Conservation (phyloP, 1,284 basidiomycete species). For the Melampsora larici-populina region DNA sequence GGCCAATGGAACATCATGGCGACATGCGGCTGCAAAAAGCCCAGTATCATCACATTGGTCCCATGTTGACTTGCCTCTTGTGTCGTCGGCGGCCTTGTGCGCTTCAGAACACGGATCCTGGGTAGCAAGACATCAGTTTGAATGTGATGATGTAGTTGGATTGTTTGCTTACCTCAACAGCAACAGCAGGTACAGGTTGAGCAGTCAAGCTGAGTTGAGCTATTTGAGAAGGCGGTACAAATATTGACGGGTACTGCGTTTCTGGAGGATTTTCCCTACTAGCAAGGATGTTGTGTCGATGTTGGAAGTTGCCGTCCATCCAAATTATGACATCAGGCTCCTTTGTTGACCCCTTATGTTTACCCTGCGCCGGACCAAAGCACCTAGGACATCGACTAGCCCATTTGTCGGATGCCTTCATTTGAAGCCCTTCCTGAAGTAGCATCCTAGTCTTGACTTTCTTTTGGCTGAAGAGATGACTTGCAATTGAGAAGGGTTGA, state of each 20-base stretch:
- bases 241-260: background rate
- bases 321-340: background rate
- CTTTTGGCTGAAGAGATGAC: background rate
- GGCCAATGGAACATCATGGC: constrained; percentile 7
- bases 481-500: background rate
- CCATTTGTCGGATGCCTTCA: background rate
- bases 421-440: background rate
- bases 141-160: background rate
- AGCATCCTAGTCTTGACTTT: background rate
- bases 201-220: background rate
- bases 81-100: constrained; percentile 18
- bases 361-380: background rate
- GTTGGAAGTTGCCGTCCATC: constrained; percentile 5
- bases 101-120: constrained; percentile 9
- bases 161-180: background rate
- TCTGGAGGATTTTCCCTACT: constrained; percentile 3
- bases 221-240: background rate
- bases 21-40: too few relatives aligned
- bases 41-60: too few relatives aligned
- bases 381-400: background rate
- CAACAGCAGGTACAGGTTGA: background rate
- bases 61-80: too few relatives aligned
- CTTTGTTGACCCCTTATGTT: background rate
- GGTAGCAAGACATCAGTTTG: background rate
- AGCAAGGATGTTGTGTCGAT: background rate